phyloP scores from a whole-genome alignment of 306 rosid species.

The Cucumis sativus region DNA sequence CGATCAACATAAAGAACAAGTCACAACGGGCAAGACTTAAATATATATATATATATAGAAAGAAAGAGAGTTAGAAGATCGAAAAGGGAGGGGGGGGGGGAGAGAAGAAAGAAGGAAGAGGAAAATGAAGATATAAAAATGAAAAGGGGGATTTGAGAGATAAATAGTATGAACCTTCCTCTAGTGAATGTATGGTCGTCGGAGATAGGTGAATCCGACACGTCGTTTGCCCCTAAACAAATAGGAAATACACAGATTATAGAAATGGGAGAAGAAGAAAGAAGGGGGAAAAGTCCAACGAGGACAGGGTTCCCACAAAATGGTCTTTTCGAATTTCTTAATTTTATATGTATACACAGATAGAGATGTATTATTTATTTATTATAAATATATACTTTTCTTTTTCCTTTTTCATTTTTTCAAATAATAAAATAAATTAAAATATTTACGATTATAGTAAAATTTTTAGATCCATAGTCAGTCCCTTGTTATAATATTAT shows the following conservation, averaged over 20 bases:
- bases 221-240: not conserved
- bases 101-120: not conserved
- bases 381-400: no score
- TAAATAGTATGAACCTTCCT: not conserved
- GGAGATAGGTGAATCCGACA: not conserved
- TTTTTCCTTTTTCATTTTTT: no score
- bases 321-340: not conserved
- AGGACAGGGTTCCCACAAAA: not conserved
- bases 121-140: not conserved
- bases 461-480: no score
- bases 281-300: not conserved
- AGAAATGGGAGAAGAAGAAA: not conserved
- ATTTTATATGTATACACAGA: not conserved
- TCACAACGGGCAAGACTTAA: not conserved
- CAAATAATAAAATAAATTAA: no score
- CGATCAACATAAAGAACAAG: not conserved
- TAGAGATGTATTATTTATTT: no score
- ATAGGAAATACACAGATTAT: not conserved
- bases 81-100: not conserved
- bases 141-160: not conserved
- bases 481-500: no score
- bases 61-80: no score
- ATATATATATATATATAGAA: not conserved
- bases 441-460: no score
- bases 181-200: not conserved